Evolutionary conservation across 441 rosid genomes (phyloP), one percentile per base, ranked within the genome.

Genomic region (Syzygium syzygioides): DNA sequence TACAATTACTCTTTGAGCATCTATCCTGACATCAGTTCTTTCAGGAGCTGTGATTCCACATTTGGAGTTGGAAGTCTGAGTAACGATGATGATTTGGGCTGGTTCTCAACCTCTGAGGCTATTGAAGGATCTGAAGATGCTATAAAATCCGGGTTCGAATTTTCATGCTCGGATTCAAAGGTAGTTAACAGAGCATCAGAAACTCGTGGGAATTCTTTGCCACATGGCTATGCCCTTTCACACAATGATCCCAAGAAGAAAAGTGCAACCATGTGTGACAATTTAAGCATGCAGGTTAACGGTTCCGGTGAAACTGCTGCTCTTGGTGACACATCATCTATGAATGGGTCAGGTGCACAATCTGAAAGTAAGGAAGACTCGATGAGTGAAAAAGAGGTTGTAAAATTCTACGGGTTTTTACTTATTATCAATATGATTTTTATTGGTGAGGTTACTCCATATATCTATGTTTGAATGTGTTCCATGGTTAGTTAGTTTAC

Each of bases 41-140:
- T 90, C 96, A 96, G 99, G 91, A 94, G 90, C 88, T 97, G 99
- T 90, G 98, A 97, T 91, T 93, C 98, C 53, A 92, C 97, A 59
- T 96, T 95, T 91, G 98, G 96, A 79, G 86, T 96, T 91, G 96
- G 93, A 83, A 93, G 94, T 90, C 94, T 96, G 59, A 90, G 92
- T 90, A 94, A 94, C 86, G 98, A 95, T 90, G 96, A 94, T 89
- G 94, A 92, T 45, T 85, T 96, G 88, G 93, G 94, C 89, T 97
- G 99, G 99, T 94, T 97, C 91, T 90, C 95, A 56, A 90, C 97
- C 87, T 90, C 94, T 55, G 93, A 90, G 90, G 91, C 93, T 89
- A 88, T 88, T 88, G 96, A 94, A 91, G 94, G 90, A 79, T 92
- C 94, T 68, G 95, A 94, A 87, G 90, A 92, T 88, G 92, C 91